Percentiles rank a stretch among this genome's conserved stretches.
phyloP scores from a whole-genome alignment of 345 rosid genomes.

The Aquilaria yunnanensis region DNA sequence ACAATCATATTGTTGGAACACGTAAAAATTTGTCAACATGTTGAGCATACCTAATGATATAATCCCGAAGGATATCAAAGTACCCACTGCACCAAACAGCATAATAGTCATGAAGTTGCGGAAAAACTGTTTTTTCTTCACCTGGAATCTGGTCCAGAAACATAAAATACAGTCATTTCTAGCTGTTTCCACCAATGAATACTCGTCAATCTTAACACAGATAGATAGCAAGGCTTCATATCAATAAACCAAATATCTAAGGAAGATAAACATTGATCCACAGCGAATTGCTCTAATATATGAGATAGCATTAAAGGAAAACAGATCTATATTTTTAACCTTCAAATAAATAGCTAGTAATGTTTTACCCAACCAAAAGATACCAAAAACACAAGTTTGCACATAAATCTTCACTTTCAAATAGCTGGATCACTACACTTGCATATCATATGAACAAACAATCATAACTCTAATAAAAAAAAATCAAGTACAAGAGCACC shows the following conservation, averaged over 20 bases:
- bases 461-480: not conserved
- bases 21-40: not conserved
- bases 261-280: not conserved
- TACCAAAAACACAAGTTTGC: no score
- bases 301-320: no score
- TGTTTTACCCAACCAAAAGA: no score
- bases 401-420: not conserved
- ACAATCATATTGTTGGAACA: not conserved
- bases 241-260: not conserved
- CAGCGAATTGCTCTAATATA: not conserved
- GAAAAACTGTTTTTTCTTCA: constrained; percentile 98
- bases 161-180: constrained; percentile 3
- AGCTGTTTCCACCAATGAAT: not conserved
- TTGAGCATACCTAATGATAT: constrained; percentile 59
- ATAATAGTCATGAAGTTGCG: constrained; percentile 95
- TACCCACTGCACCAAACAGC: constrained; percentile 91
- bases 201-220: not conserved
- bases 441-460: no score
- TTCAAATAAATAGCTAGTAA: no score
- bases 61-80: constrained; percentile 80
- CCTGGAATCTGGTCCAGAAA: constrained; percentile 65
- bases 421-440: not conserved
- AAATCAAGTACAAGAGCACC: not conserved
- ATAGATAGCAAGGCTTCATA: not conserved
- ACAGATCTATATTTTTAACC: no score